Conservation (phyloP, 2,329 filamentous ascomycete species). For the Tricladium varicosporioides region DNA sequence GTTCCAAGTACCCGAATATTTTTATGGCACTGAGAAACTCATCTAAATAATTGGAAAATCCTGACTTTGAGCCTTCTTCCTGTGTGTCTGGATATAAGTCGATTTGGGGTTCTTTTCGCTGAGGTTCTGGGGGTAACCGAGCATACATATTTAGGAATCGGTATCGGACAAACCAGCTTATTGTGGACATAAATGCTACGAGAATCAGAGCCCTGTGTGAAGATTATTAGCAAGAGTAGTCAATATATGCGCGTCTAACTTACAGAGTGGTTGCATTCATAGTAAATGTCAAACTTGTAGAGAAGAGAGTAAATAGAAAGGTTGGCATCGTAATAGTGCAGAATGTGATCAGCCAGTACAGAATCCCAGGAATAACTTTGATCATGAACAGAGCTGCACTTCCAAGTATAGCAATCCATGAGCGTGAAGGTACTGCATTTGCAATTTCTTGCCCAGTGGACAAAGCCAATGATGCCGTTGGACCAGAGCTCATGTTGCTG, state of each 20-base stretch:
- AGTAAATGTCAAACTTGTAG: conserved; percentile 90
- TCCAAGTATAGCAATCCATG: conserved; percentile 58
- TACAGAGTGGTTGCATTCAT: conserved; percentile 98
- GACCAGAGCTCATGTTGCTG: conserved; percentile 24
- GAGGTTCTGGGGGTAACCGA: conserved; percentile 86
- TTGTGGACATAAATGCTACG: conserved; percentile 72
- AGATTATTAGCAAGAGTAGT: too few relatives aligned
- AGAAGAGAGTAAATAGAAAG: conserved; percentile 85
- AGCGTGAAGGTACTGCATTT: conserved; percentile 40
- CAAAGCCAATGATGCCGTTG: conserved; percentile 14
- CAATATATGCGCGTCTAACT: conserved; percentile 30
- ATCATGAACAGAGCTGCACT: conserved; percentile 54
- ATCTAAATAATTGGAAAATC: conserved; percentile 92
- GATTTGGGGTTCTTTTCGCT: conserved; percentile 92
- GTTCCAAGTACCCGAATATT: conserved; percentile 95
- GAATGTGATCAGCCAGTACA: conserved; percentile 82
- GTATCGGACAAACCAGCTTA: conserved; percentile 93
- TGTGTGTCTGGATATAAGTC: conserved; percentile 93
- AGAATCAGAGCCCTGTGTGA: conserved; percentile 68
- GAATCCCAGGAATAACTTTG: conserved; percentile 53
- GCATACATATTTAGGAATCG: conserved; percentile 97
- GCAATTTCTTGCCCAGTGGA: conserved; percentile 17
- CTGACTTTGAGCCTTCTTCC: conserved; percentile 85
- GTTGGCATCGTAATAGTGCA: conserved; percentile 86
- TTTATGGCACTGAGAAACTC: conserved; percentile 99